Conservation (phyloP, 225 moss, liverwort and hornwort genomes). For the Bryum argenteum region DNA sequence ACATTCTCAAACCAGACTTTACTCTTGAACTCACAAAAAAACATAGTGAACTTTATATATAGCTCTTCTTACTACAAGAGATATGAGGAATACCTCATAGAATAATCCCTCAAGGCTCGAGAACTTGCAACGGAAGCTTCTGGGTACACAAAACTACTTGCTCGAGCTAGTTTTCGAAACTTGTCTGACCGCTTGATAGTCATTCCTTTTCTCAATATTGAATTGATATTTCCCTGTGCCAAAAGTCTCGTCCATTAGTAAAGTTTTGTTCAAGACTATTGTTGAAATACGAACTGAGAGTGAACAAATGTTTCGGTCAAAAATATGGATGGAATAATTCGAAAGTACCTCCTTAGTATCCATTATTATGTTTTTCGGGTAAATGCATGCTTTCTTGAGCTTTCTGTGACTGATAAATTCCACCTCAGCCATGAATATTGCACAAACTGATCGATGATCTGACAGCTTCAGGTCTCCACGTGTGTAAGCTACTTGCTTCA, state of each 20-base stretch:
- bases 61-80: conserved; percentile 21
- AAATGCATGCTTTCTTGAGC: conserved; percentile 57
- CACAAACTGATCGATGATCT: conserved; percentile 67
- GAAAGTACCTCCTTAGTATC: conserved; percentile 37
- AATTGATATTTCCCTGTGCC: conserved; percentile 30
- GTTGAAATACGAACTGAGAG: not conserved
- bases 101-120: conserved; percentile 34
- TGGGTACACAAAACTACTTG: conserved; percentile 51
- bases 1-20: conserved; percentile 8
- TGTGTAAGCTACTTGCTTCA: conserved; percentile 48
- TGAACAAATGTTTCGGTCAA: not conserved
- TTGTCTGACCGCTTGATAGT: conserved; percentile 26
- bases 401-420: conserved; percentile 61
- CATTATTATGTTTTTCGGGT: conserved; percentile 43
- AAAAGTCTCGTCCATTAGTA: conserved; percentile 8
- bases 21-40: conserved; percentile 4
- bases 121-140: conserved; percentile 45
- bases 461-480: conserved; percentile 50
- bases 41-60: not conserved
- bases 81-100: conserved; percentile 38
- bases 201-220: conserved; percentile 16
- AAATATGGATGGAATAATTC: not conserved
- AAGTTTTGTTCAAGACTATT: not conserved
- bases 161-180: conserved; percentile 42
- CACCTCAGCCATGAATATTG: conserved; percentile 50